These are phyloP conservation scores for Mycena latifolia DNA, from an alignment of 768 basidiomycete species.

Conservation along the genomic window DNA sequence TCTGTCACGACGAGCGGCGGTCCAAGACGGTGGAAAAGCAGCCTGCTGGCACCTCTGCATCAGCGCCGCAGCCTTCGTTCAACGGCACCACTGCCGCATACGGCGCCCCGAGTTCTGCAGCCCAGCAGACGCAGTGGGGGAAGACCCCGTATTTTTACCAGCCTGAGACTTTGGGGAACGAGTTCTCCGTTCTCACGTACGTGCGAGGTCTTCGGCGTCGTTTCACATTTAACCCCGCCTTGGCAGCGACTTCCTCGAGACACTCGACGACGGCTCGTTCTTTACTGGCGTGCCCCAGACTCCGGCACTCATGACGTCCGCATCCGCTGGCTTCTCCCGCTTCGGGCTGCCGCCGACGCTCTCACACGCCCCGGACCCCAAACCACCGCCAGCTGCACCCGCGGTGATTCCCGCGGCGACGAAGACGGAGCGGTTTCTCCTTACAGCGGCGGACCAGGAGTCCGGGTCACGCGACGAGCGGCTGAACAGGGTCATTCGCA, in stretches of 20 bases:
- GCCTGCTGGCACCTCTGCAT: constrained; percentile 28
- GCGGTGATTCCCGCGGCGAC: constrained; percentile 79
- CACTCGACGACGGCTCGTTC: constrained; percentile 87
- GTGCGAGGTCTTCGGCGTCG: constrained; percentile 39
- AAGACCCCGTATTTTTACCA: constrained; percentile 73
- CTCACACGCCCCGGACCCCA: constrained; percentile 26
- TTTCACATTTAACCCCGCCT: constrained; percentile 21
- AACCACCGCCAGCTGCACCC: constrained; percentile 38
- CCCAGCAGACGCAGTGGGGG: constrained; percentile 68
- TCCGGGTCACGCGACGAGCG: constrained; percentile 92
- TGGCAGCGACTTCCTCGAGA: constrained; percentile 87
- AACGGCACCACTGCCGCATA: constrained; percentile 38
- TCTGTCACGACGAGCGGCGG: constrained; percentile 90
- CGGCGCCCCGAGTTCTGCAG: constrained; percentile 33
- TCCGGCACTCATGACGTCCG: constrained; percentile 58
- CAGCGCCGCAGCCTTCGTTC: constrained; percentile 44
- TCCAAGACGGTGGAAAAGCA: constrained; percentile 64
- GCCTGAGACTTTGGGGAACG: constrained; percentile 82
- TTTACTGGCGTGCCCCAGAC: constrained; percentile 70
- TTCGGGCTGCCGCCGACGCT: constrained; percentile 19
- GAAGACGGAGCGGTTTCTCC: constrained; percentile 88
- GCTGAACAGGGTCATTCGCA: constrained; percentile 90
- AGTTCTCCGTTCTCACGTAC: constrained; percentile 86
- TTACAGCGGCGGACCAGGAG: constrained; percentile 96
- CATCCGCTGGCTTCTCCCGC: constrained; percentile 43